Base-by-base conservation (phyloP, 1,284 basidiomycete genomes). In the Somion occarium region DNA sequence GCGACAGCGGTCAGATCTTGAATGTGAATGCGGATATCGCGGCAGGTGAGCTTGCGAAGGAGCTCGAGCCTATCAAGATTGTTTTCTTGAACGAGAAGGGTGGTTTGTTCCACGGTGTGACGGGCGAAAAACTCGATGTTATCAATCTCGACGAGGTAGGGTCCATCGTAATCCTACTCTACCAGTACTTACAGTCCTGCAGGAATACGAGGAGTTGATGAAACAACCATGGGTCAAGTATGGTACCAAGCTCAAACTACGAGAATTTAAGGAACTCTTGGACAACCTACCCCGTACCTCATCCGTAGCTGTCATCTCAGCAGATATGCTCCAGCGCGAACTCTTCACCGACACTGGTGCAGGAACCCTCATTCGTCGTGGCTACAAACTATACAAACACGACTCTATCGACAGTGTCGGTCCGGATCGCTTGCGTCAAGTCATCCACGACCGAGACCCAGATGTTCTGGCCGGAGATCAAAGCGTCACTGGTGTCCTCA, bases 141-240 rank as follows among this genome's bases (percentile, higher is more conserved):
- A 98, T 99, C 75, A 99, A 99, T 73, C 75, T 99, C 51, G 96
- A 99, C 68, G 96, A 99, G 80, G 91, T 89, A 58, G 48, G 73
- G 65, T 5, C 41, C 23, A 26, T 9, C 7, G 18, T 41, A 48
- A 25, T 24, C 26, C 49, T 25, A 7, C 27, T 49, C 50, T 4
- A 46, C 52, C 38, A 38, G 44, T 48, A 44, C 49, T 52, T 19
- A 56, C 13, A 34, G 34, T 2, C 55, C 45, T 34, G 12, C 61
- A 92, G 88, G 96, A 99, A 75, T 99, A 98, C 71, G 92, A 97
- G 59, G 81, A 82, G 38, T 82, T 99, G 54, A 93, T 99, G 94
- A 97, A 95, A 68, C 88, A 98, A 73, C 83, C 94, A n/a, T 99
- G 97, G 96, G 96, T 99, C 73, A 98, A 98, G 72, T 98, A 87